Percentiles rank a stretch among this genome's conserved stretches.
These are phyloP conservation scores for Penicillium bialowiezense DNA, from an alignment of 495 filamentous ascomycete genomes.

Conservation along the genomic window DNA sequence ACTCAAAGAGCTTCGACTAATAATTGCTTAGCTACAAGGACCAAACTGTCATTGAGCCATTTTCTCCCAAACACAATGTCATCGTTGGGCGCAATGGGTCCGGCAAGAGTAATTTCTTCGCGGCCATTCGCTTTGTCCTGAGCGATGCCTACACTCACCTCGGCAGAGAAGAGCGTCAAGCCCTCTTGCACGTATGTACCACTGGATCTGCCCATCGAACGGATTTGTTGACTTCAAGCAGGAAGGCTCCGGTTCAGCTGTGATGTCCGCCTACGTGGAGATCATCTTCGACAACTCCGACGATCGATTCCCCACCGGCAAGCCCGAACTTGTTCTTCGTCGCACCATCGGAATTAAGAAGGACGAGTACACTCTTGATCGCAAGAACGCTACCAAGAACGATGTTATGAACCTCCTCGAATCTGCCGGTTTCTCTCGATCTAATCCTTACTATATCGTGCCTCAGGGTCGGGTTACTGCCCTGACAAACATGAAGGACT, in stretches of 20 bases:
- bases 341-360: constrained; percentile 97
- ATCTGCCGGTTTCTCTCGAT: constrained; percentile 92
- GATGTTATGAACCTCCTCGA: constrained; percentile 97
- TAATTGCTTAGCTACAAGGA: constrained; percentile 85
- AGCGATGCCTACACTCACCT: constrained; percentile 97
- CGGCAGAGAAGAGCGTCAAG: constrained; percentile 92
- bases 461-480: constrained; percentile 94
- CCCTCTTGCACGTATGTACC: constrained; percentile 72
- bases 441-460: constrained; percentile 99
- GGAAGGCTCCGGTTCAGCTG: constrained; percentile 94
- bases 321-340: constrained; percentile 82
- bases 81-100: constrained; percentile 99
- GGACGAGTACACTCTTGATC: constrained; percentile 95
- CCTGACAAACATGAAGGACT: constrained; percentile 97
- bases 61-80: constrained; percentile 96
- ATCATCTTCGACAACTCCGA: constrained; percentile 98
- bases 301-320: constrained; percentile 92
- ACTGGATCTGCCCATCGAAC: not conserved
- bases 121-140: constrained; percentile 96
- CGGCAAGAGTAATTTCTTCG: constrained; percentile 99
- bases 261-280: constrained; percentile 99
- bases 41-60: constrained; percentile 96
- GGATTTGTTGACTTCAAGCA: constrained; percentile 29
- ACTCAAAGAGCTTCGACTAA: not conserved
- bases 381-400: constrained; percentile 90